phyloP scores from a whole-genome alignment of 75 land plant species.

The Selaginella moellendorffii region DNA sequence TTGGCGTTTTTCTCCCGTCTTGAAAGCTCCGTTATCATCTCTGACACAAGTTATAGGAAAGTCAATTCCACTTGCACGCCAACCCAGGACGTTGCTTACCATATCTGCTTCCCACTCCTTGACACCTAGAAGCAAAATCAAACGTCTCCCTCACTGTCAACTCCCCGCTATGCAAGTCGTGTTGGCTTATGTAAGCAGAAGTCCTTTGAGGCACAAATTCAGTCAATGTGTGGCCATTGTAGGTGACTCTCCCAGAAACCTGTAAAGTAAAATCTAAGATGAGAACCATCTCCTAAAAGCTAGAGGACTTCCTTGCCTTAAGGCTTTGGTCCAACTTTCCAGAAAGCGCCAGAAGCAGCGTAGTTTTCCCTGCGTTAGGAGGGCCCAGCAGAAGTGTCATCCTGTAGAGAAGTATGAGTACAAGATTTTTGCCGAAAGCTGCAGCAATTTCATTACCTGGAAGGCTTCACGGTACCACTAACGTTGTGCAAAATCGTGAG shows the following conservation, averaged over 20 bases:
- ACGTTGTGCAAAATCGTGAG: slow-evolving; percentile 41
- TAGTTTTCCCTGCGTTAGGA: not conserved
- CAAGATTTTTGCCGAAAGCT: not conserved
- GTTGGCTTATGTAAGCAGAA: slow-evolving; percentile 29
- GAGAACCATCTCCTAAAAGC: not conserved
- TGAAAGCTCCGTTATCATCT: slow-evolving; percentile 49
- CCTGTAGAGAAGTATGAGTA: not conserved
- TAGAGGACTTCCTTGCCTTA: not conserved
- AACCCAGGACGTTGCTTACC: slow-evolving; percentile 23
- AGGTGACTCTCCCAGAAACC: slow-evolving; percentile 24
- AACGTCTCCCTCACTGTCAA: slow-evolving; percentile 42
- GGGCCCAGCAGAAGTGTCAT: slow-evolving; percentile 13
- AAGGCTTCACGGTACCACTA: slow-evolving; percentile 58
- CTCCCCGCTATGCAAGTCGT: slow-evolving; percentile 32
- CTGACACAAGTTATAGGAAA: slow-evolving; percentile 22
- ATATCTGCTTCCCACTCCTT: slow-evolving; percentile 31
- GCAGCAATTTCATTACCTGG: slow-evolving; percentile 19
- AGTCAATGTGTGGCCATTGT: slow-evolving; percentile 29
- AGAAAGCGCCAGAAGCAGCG: not conserved
- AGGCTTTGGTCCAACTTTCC: slow-evolving; percentile 2
- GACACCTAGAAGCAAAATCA: slow-evolving; percentile 34
- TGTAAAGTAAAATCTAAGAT: slow-evolving; percentile 14
- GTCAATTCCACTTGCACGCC: not conserved
- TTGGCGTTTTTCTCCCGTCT: slow-evolving; percentile 57
- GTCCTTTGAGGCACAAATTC: slow-evolving; percentile 43